Conservation (phyloP, 495 filamentous ascomycete species). For the Trichoderma orchidacearum region DNA sequence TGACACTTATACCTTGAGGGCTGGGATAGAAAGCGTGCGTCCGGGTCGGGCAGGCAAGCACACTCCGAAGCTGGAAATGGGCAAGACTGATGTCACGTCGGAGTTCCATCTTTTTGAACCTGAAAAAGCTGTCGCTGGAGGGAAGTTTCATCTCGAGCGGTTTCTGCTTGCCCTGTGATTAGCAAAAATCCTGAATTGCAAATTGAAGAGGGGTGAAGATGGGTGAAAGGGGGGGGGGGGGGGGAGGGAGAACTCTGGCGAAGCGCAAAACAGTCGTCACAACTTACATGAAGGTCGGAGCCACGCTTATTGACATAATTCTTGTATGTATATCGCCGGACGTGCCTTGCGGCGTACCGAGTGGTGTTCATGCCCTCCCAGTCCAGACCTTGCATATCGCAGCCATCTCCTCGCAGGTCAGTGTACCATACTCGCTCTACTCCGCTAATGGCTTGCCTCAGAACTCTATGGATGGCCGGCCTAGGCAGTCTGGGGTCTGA, state of each 20-base stretch:
- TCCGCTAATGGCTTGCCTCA: slow-evolving; percentile 10
- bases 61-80: slow-evolving; percentile 85
- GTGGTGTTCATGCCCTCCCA: slow-evolving; percentile 54
- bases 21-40: slow-evolving; percentile 68
- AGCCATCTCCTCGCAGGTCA: slow-evolving; percentile 43
- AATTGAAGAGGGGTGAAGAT: not conserved
- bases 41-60: slow-evolving; percentile 59
- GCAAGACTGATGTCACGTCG: slow-evolving; percentile 47
- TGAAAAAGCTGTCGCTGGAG: slow-evolving; percentile 46
- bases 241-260: not conserved
- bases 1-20: slow-evolving; percentile 39
- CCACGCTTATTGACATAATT: slow-evolving; percentile 39
- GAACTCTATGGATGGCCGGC: slow-evolving; percentile 6
- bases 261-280: not conserved
- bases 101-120: slow-evolving; percentile 58
- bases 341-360: slow-evolving; percentile 42
- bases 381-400: slow-evolving; percentile 67
- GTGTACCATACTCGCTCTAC: slow-evolving; percentile 17
- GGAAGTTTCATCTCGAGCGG: slow-evolving; percentile 16
- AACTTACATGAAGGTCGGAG: slow-evolving; percentile 23
- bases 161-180: slow-evolving; percentile 6
- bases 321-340: slow-evolving; percentile 40
- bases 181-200: not conserved
- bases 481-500: slow-evolving; percentile 2
- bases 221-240: not conserved